Evolutionary conservation across 495 filamentous ascomycete genomes (phyloP), one percentile per base, ranked within the genome.

Genomic region (Hypoxylon trugodes): DNA sequence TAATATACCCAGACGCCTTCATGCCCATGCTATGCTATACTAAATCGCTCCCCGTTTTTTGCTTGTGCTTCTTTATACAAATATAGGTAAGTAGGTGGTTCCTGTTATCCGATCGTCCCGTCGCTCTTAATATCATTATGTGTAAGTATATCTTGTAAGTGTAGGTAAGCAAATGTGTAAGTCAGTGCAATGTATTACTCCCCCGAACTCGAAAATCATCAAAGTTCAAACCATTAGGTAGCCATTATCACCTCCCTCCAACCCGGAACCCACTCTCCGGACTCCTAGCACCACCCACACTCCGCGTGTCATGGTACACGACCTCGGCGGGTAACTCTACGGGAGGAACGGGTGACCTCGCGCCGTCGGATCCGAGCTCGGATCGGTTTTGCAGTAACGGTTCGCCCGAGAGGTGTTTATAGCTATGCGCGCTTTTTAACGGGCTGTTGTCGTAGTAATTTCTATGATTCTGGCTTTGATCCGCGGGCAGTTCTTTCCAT

Each of bases 351-450:
- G 30, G 26, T 6, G 57, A 25, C 8, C 36, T 2, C 1, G 46
- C 41, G 10, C 49, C 49, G 4, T 66, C 59, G 41, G 12, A 19
- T 1, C 54, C 59, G 1, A 67, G 41, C 16, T 69, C 69, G 10
- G 69, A 53, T 1, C n/a, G n/a, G n/a, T n/a, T n/a, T n/a, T 15
- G 21, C 16, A 71, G 50, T 1, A 72, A 56, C 35, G 69, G 69
- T 33, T 65, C 63, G 46, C 51, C 50, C 8, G 63, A 66, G 10
- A 38, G 8, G 10, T 57, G 51, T 32, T 66, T 65, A 41, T 55
- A 18, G 42, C 15, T 30, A 7, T 54, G 12, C 0, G 12, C 30
- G 10, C 16, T 16, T 3, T 30, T 35, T 13, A 25, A 21, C 7
- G 28, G 35, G 25, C 8, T 35, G n/a, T 24, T n/a, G 35, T 37